phyloP scores from a whole-genome alignment of 208 protist genomes.

The Crithidia brevicula region DNA sequence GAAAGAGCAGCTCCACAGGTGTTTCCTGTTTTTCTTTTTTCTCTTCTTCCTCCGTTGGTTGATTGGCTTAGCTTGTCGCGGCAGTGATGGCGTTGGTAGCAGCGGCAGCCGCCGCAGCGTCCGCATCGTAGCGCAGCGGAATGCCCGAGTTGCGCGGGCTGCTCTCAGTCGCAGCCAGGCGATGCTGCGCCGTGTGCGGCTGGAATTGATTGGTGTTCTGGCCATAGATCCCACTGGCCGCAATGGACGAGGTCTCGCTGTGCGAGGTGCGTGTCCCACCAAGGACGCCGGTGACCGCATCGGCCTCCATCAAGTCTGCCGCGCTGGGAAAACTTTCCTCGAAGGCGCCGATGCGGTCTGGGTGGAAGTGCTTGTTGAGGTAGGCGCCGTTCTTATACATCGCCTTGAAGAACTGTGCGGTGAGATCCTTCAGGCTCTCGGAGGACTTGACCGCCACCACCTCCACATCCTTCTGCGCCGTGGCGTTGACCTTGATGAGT shows the following conservation, averaged over 20 bases:
- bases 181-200: constrained; percentile 1
- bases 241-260: constrained; percentile 15
- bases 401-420: constrained; percentile 14
- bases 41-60: neutral
- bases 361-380: neutral
- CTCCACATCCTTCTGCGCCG: constrained; percentile 2
- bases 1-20: too few relatives aligned
- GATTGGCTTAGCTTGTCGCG: neutral
- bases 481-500: neutral
- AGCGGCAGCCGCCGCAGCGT: neutral
- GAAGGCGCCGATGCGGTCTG: neutral
- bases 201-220: constrained; percentile 9
- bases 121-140: constrained; percentile 11
- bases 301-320: neutral
- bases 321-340: neutral
- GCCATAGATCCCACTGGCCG: constrained; percentile 14
- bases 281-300: constrained; percentile 1
- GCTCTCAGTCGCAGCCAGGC: neutral
- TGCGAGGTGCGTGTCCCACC: neutral
- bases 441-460: constrained; percentile 9
- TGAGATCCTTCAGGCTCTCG: neutral
- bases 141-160: constrained; percentile 14
- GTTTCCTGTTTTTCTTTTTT: neutral
- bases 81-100: neutral
- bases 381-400: constrained; percentile 14